Evolutionary conservation across 176 grass and related monocot genomes (phyloP).

Genomic region (Carex parvula): DNA sequence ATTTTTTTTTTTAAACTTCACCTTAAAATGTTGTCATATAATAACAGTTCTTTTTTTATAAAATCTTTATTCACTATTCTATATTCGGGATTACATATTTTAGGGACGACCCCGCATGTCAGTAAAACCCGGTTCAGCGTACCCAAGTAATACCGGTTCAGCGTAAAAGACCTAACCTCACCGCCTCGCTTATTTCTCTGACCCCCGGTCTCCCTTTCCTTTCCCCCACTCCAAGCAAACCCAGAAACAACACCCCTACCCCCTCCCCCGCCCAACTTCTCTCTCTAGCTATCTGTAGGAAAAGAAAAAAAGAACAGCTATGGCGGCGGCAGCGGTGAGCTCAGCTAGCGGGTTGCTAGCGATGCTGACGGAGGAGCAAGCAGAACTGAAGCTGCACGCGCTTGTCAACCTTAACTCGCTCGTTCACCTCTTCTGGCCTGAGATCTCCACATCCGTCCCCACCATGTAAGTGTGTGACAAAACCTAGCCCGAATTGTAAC

Average conservation of each 20-base stretch:
- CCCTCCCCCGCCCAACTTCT: background rate
- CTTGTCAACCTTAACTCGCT: conserved; percentile 79
- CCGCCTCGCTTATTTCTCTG: background rate
- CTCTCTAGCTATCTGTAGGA: background rate
- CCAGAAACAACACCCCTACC: conserved; percentile 12
- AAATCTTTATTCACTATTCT: too few species aligned
- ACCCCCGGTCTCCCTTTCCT: background rate
- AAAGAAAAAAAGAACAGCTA: conserved; percentile 17
- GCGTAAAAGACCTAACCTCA: conserved; percentile 7
- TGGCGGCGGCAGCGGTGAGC: conserved; percentile 66
- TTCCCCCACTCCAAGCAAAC: conserved; percentile 42
- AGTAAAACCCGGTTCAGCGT: conserved; percentile 9
- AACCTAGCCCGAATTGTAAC: conserved; percentile 13
- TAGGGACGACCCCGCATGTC: background rate
- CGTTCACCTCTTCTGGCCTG: conserved; percentile 97
- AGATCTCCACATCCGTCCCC: conserved; percentile 98
- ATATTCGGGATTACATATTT: background rate
- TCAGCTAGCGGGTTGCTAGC: conserved; percentile 90
- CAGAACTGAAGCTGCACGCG: conserved; percentile 87
- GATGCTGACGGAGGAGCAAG: conserved; percentile 82
- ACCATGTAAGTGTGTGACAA: conserved; percentile 54
- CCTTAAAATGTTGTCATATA: too few species aligned
- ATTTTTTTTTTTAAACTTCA: too few species aligned
- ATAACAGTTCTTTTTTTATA: too few species aligned
- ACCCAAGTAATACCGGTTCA: background rate